Evolutionary conservation across 202 grass and related monocot species (phyloP), one percentile per base, ranked within the genome.

Genomic region (Sporobolus alterniflorus): DNA sequence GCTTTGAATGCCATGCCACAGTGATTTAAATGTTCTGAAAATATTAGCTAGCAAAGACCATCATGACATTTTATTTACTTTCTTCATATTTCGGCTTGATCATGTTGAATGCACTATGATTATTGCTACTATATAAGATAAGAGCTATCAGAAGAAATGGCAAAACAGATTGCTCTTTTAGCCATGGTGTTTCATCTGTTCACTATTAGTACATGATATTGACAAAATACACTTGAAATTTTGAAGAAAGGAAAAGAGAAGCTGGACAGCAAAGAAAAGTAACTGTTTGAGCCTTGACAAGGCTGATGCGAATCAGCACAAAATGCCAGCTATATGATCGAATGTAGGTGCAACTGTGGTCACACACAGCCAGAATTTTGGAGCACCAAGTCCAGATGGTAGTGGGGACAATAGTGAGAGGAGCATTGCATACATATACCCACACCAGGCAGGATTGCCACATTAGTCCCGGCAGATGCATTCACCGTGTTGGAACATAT

Each of bases 261-360:
- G 63, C 30, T 71, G 24, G 16, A 43, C 46, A 31, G 3, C 54
- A 87, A 64, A 55, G 42, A 79, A 64, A 78, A 63, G 44, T 39
- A 21, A 64, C 56, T n/a, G 49, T 67, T 76, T 46, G 26, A 79
- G 80, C 46, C 80, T 60, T 42, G 54, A 80, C 49, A 56, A 80
- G 64, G 44, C 69, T 3, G 51, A 44, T 80, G 75, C 63, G 39
- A 44, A 64, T 75, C 26, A 65, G 29, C 63, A 87, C 75, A 75
- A 84, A 75, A 68, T 87, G 89, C 69, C 89, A 90, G 89, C 84
- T 80, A 43, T 70, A 80, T 9, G 84, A 90, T 76, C 69, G 71
- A 86, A 71, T 90, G 56, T 78, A 60, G 80, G 71, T 73, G 64
- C 55, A 74, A 65, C 2, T 20, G 89, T 87, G 84, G 84, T 90